Base-by-base conservation (phyloP, 768 basidiomycete genomes). In the Russula griseocarnosa region DNA sequence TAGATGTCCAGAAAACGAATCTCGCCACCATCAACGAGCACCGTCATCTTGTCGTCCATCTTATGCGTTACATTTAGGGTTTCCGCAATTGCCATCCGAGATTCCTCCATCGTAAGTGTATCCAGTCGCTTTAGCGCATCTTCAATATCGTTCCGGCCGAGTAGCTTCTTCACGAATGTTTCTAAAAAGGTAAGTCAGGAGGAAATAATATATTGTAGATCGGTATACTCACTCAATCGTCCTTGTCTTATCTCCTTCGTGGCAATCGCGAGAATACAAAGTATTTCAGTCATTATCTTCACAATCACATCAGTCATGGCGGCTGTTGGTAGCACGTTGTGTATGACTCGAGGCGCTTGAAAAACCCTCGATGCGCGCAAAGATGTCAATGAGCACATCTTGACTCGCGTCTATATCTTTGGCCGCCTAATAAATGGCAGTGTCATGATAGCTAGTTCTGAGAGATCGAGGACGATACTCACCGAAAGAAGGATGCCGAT, bases 401-500 rank as follows among this genome's bases (percentile, higher is more conserved):
- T 62, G 55, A 10, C 28, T 62, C 11, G 38, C 49, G 5, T 42
- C 30, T 1, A 51, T 32, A 20, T 62, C 47, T 13, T 51, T 56
- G 8, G 55, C 61, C 3, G 55, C 55, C 61, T 62, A 51, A 50
- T 0, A 9, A 22, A 38, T 13, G 14, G 7, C 9, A 1, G 3
- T 30, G 36, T 56, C 16, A 55, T 5, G 32, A 24, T 32, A 16
- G 11, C 14, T 5, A 16, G 2, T 14, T 11, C 6, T 5, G 26
- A 38, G 34, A 18, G 5, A 40, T 18, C 26, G n/a, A 49, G 9
- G 22, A 46, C 1, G n/a, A 34, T 13, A n/a, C 36, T 18, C 10
- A 57, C 61, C 36, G 38, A 38, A 14, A 62, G 55, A 22, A 62
- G 61, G 4, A 44, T 38, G 3, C 38, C 61, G 3, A 62, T 62